Evolutionary conservation across 2,329 filamentous ascomycete species (phyloP).

Genomic region (Fusarium albosuccineum): DNA sequence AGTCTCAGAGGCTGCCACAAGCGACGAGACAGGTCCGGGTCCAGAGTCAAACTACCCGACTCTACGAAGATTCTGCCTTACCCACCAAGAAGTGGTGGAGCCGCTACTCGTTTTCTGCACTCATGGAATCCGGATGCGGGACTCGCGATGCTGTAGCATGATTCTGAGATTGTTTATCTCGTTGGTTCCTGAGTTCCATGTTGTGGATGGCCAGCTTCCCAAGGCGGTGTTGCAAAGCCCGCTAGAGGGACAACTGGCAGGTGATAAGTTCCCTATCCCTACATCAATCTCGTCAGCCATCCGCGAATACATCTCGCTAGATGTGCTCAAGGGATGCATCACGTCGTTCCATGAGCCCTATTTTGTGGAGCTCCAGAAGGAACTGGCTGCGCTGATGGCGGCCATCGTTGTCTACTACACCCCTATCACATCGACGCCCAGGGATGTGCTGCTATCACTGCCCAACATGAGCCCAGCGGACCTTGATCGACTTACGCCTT

Average conservation of each 20-base stretch:
- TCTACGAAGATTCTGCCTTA: slow-evolving; percentile 86
- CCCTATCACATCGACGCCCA: slow-evolving; percentile 76
- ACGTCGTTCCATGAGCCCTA: slow-evolving; percentile 94
- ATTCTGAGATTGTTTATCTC: slow-evolving; percentile 89
- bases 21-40: slow-evolving; percentile 42
- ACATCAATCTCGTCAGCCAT: slow-evolving; percentile 73
- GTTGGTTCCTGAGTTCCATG: slow-evolving; percentile 87
- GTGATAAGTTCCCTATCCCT: slow-evolving; percentile 62
- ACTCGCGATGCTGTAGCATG: slow-evolving; percentile 87
- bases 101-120: slow-evolving; percentile 92
- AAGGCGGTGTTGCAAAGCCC: slow-evolving; percentile 41
- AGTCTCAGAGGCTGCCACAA: slow-evolving; percentile 44
- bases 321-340: slow-evolving; percentile 91
- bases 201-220: slow-evolving; percentile 48
- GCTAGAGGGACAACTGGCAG: slow-evolving; percentile 46
- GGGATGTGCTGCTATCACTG: slow-evolving; percentile 80
- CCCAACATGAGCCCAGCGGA: slow-evolving; percentile 79
- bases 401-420: slow-evolving; percentile 85
- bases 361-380: slow-evolving; percentile 95
- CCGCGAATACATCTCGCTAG: slow-evolving; percentile 88
- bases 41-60: slow-evolving; percentile 62
- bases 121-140: slow-evolving; percentile 89
- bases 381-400: slow-evolving; percentile 89
- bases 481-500: slow-evolving; percentile 73
- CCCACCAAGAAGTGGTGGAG: slow-evolving; percentile 82